Conservation (phyloP, 2,329 filamentous ascomycete genomes). For the Ophiostoma populinum region DNA sequence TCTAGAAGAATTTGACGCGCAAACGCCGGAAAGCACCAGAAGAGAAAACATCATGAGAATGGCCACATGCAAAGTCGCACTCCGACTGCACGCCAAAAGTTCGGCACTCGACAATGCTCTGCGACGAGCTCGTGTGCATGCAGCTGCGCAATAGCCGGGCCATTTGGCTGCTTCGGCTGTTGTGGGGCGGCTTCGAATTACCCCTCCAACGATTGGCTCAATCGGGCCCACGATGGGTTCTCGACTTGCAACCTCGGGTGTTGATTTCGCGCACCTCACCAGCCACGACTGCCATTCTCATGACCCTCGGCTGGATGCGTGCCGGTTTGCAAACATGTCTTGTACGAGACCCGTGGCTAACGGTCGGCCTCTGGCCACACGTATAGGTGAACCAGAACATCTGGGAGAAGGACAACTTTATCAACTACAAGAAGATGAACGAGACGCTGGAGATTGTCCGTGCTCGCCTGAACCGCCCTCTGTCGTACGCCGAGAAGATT, state of each 20-base stretch:
- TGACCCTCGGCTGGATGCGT: too few species aligned
- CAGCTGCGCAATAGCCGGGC: too few species aligned
- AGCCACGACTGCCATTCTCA: too few species aligned
- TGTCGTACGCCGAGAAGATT: constrained; percentile 96
- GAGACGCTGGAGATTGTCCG: constrained; percentile 92
- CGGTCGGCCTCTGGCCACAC: not conserved
- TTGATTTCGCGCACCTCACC: not conserved
- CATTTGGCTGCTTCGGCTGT: too few species aligned
- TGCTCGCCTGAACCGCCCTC: constrained; percentile 72
- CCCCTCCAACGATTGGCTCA: not conserved
- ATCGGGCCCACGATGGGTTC: not conserved
- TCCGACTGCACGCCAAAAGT: too few species aligned
- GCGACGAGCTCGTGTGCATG: too few species aligned
- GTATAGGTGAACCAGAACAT: constrained; percentile 77
- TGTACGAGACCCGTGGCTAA: too few species aligned
- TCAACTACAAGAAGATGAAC: constrained; percentile 99
- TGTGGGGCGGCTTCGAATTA: constrained; percentile 2
- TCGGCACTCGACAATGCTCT: too few species aligned
- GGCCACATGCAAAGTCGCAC: too few species aligned
- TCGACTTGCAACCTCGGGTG: not conserved
- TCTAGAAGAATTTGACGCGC: not conserved
- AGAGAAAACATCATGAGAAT: not conserved
- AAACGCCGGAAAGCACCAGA: not conserved
- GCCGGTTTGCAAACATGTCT: too few species aligned
- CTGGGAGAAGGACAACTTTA: constrained; percentile 89